These are phyloP conservation scores for Phytophthora parvispora DNA, from an alignment of 352 stramenopile species.

Conservation along the genomic window DNA sequence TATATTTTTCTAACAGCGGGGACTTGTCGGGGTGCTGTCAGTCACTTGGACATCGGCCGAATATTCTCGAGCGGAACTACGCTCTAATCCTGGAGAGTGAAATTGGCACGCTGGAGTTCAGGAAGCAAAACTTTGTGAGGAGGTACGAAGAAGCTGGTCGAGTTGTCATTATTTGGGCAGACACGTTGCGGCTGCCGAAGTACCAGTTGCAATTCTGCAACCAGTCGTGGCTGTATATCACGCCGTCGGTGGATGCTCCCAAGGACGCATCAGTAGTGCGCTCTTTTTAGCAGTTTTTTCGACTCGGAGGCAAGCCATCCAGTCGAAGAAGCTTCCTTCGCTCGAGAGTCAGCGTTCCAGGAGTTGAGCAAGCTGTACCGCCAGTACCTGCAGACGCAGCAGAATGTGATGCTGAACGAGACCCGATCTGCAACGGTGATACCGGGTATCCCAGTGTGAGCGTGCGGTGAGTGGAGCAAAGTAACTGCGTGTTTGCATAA, in stretches of 20 bases:
- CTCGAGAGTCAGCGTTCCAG: slow-evolving; percentile 14
- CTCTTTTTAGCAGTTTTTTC: slow-evolving; percentile 25
- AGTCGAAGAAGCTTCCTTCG: neutral
- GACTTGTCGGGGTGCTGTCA: too few species aligned
- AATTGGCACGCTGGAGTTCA: slow-evolving; percentile 24
- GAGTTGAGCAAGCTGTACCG: slow-evolving; percentile 28
- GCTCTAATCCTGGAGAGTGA: slow-evolving; percentile 21
- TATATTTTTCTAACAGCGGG: too few species aligned
- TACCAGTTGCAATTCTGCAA: slow-evolving; percentile 33
- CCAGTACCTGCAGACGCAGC: slow-evolving; percentile 11
- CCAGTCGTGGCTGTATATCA: slow-evolving; percentile 30
- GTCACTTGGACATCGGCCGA: slow-evolving; percentile 16
- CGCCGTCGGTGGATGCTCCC: slow-evolving; percentile 12
- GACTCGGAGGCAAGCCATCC: slow-evolving; percentile 1
- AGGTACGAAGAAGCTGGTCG: slow-evolving; percentile 33
- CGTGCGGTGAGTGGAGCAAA: too few species aligned
- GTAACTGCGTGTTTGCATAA: too few species aligned
- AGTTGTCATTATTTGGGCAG: slow-evolving; percentile 29
- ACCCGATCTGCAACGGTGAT: neutral
- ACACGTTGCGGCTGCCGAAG: slow-evolving; percentile 26
- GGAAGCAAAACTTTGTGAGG: slow-evolving; percentile 35
- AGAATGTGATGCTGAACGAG: slow-evolving; percentile 19
- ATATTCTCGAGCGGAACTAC: slow-evolving; percentile 35
- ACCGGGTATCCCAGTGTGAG: slow-evolving; percentile 1
- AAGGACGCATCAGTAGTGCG: slow-evolving; percentile 13